Percentiles rank a stretch among this genome's conserved stretches.
Evolutionary conservation across 2,329 filamentous ascomycete species (phyloP).

Genomic region (Pyricularia sp.): DNA sequence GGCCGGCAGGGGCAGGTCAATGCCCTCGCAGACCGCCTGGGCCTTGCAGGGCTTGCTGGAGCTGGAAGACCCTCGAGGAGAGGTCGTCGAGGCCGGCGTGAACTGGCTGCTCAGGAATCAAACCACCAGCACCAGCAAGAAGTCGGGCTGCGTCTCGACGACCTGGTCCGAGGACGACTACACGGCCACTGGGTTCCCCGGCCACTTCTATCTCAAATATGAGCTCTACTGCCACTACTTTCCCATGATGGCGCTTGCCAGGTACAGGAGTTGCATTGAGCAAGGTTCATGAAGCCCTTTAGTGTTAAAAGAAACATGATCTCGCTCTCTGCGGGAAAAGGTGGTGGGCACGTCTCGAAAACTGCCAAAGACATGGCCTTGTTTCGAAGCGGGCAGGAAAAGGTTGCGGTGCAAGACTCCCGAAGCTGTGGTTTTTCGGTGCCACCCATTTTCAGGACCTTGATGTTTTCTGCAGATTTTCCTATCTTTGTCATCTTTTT

Average conservation of each 20-base stretch:
- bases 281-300: no score
- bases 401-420: no score
- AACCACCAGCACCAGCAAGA: background rate
- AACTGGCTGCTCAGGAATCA: background rate
- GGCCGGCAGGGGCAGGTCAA: background rate
- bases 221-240: background rate
- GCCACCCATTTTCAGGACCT: no score
- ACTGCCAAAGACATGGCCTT: no score
- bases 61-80: background rate
- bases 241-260: background rate
- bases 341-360: no score
- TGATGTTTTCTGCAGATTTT: no score
- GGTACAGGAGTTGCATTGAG: no score
- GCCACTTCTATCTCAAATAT: background rate
- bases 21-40: background rate
- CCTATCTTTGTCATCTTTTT: no score
- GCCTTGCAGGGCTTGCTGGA: background rate
- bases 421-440: no score
- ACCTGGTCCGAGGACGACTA: background rate
- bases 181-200: background rate
- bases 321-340: no score
- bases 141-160: background rate
- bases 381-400: no score
- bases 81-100: background rate
- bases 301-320: no score